Evolutionary conservation across 75 land plant species (phyloP), one percentile per base, ranked within the genome.

Genomic region (Picea sitchensis): DNA sequence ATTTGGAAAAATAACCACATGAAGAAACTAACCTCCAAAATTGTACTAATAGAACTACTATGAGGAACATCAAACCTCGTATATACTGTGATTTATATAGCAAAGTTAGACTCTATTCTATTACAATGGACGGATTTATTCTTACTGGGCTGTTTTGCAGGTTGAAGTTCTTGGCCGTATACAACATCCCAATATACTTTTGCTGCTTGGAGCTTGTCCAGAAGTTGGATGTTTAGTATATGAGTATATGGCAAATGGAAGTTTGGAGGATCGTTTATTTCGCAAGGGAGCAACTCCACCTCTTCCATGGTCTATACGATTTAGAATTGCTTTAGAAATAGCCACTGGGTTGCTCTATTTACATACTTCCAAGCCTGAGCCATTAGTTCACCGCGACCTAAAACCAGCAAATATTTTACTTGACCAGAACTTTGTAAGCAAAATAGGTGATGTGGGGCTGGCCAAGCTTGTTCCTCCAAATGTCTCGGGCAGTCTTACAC

Each of bases 401-500:
- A 96, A 96, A 76, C 96, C 95, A n/a, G 95, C 83, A 26, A 95
- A 95, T 72, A 90, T 95, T 44, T 83, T 95, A 58, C 59, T 95
- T 56, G 95, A 92, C 75, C 68, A 75, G 64, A 87, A 93, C 30
- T 90, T 84, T 64, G 86, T 90, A 74, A 86, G 93, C 86, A 95
- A 95, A 78, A 90, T 93, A 65, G 88, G 87, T 36, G 98, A 95
- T 84, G 93, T 91, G 60, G 95, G 95, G 15, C 79, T 95, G 64
- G 98, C 95, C 13, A 88, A 88, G 57, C 65, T 93, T 65, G 73
- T 95, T 20, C 75, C 87, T 23, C 65, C 86, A 32, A 76, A 74
- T 41, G 85, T 87, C 62, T 93, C 91, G 18, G 91, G 87, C 56
- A 76, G 79, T 73, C 15, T 88, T 74, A 89, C 95, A 12, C 78